A percentile compares a stretch with the other conserved stretches of the same genome.
Conservation (phyloP, 139 green algal species). For the Haematococcus lacustris region DNA sequence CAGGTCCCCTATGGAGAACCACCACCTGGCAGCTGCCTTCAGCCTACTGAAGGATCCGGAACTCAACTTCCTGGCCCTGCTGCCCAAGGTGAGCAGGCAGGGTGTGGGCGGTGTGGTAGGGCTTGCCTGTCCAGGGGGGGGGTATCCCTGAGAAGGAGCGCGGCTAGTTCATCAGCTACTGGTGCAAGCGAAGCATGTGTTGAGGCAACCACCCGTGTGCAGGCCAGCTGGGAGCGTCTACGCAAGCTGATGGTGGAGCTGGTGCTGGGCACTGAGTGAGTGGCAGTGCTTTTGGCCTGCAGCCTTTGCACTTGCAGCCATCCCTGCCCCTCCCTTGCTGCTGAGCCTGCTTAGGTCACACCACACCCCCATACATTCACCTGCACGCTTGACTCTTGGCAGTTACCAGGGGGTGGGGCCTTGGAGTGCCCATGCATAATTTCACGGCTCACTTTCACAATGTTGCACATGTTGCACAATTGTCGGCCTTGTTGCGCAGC, state of each 20-base stretch:
- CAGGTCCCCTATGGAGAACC: conserved; percentile 41
- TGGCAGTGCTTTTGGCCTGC: not conserved
- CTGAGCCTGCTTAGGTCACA: not conserved
- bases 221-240: not conserved
- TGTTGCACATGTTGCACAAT: not conserved
- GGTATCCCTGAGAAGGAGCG: no score
- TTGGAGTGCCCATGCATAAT: not conserved
- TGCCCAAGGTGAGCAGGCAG: conserved; percentile 5
- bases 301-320: no score
- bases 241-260: not conserved
- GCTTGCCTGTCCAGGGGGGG: no score
- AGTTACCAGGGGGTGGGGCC: not conserved
- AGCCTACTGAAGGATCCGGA: conserved; percentile 12
- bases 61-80: conserved; percentile 22
- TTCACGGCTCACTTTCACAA: not conserved
- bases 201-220: not conserved
- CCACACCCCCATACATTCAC: not conserved
- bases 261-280: not conserved
- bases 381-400: not conserved
- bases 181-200: no score
- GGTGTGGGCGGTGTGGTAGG: no score
- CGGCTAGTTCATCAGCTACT: no score
- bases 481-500: not conserved
- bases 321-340: no score
- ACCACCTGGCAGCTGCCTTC: conserved; percentile 33